phyloP scores from a whole-genome alignment of 805 yeast genomes.

The Cyberlindnera americana region DNA sequence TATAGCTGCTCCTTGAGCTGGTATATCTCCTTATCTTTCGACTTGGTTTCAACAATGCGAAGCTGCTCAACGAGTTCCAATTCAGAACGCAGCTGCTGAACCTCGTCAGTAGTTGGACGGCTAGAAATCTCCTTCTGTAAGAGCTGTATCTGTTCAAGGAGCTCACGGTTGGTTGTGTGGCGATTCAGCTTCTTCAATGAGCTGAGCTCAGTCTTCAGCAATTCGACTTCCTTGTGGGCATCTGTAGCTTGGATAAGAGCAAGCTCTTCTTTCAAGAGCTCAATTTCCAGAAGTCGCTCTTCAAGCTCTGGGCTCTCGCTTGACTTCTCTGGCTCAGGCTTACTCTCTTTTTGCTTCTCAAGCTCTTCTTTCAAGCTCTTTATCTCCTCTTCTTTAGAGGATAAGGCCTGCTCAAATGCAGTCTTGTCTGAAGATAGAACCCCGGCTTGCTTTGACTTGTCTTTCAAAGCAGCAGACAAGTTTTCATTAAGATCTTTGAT shows the following conservation, averaged over 20 bases:
- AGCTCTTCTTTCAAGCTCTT: not conserved
- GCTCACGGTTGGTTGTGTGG: slow-evolving; percentile 24
- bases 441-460: slow-evolving; percentile 5
- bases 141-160: slow-evolving; percentile 23
- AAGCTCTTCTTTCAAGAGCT: slow-evolving; percentile 24
- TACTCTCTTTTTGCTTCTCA: slow-evolving; percentile 3
- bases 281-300: slow-evolving; percentile 25
- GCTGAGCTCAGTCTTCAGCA: slow-evolving; percentile 8
- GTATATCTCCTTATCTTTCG: slow-evolving; percentile 25
- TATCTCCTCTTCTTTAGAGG: slow-evolving; percentile 8
- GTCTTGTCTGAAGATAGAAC: not conserved
- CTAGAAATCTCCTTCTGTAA: slow-evolving; percentile 25
- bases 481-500: slow-evolving; percentile 20
- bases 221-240: slow-evolving; percentile 8
- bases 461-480: slow-evolving; percentile 29
- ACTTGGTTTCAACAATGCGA: slow-evolving; percentile 29
- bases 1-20: slow-evolving; percentile 19
- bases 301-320: slow-evolving; percentile 19
- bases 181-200: slow-evolving; percentile 11
- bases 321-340: slow-evolving; percentile 7
- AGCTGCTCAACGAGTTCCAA: slow-evolving; percentile 37
- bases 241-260: slow-evolving; percentile 13
- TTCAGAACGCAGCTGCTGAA: slow-evolving; percentile 44
- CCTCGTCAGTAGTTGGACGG: slow-evolving; percentile 41
- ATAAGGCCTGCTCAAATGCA: not conserved